Evolutionary conservation across 1,139 yeast species (phyloP), one percentile per base, ranked within the genome.

Genomic region (Nakaseomyces sp.): DNA sequence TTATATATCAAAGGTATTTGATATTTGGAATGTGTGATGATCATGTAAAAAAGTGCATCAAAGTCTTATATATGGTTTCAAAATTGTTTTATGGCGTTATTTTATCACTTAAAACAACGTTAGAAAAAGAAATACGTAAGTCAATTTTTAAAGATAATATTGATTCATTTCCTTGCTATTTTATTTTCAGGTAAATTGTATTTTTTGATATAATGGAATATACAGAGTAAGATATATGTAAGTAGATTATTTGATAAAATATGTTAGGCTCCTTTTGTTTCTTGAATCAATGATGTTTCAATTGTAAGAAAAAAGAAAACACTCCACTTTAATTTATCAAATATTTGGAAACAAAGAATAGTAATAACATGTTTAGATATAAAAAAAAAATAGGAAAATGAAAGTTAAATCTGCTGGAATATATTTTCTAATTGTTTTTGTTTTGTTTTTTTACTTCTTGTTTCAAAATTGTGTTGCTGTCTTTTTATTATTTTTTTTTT

Each of bases 331-430:
- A n/a, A n/a, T n/a, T n/a, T n/a, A n/a, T n/a, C n/a, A n/a, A n/a
- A n/a, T n/a, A n/a, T n/a, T n/a, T n/a, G n/a, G n/a, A 29, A 29
- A 32, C 36, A 32, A 32, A 18, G 24, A 32, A 32, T 32, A 32
- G 13, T 18, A 32, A 18, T 10, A 19, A 18, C 24, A 4, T 32
- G 36, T 10, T 26, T 10, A 10, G 12, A 18, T 8, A n/a, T n/a
- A n/a, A n/a, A n/a, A n/a, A n/a, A n/a, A n/a, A 18, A 32, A n/a
- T 4, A 18, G 36, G 36, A 32, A 32, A 17, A 32, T 32, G 36
- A 32, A 18, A n/a, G 7, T 32, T 32, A 30, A 30, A 18, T n/a
- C 36, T 32, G 36, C 24, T n/a, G 36, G 36, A 32, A 32, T 32
- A 32, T 32, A 32, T 32, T 32, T 17, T 32, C 15, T 18, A 18